These are phyloP conservation scores for Gynochthodes officinalis DNA, from an alignment of 257 asterid species.

Conservation along the genomic window DNA sequence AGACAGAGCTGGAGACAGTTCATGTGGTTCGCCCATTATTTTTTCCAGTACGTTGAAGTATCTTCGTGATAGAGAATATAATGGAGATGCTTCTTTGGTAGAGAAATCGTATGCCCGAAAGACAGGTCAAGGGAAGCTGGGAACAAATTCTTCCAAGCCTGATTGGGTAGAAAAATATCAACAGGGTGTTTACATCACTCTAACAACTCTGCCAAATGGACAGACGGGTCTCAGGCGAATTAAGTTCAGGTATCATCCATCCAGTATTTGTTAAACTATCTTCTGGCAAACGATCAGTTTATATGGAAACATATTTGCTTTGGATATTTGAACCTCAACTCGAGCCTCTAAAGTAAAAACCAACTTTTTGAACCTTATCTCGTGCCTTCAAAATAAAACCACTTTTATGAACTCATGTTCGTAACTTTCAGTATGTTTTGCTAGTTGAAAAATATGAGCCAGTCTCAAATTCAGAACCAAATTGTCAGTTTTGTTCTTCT, in stretches of 20 bases:
- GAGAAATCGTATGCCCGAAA: slow-evolving; percentile 23
- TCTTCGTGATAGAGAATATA: slow-evolving; percentile 19
- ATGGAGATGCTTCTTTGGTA: slow-evolving; percentile 15
- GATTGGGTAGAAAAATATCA: slow-evolving; percentile 49
- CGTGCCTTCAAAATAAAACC: neutral
- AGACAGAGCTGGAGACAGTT: slow-evolving; percentile 23
- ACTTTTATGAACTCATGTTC: neutral
- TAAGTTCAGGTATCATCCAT: slow-evolving; percentile 41
- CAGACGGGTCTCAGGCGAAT: slow-evolving; percentile 40
- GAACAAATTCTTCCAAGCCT: slow-evolving; percentile 16
- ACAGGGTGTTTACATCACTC: slow-evolving; percentile 43
- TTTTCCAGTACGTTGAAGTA: slow-evolving; percentile 32
- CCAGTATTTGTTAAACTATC: neutral
- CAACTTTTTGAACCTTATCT: neutral
- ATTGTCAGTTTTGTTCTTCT: neutral
- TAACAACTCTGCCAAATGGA: slow-evolving; percentile 28
- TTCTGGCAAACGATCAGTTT: slow-evolving; percentile 1
- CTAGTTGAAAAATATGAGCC: neutral
- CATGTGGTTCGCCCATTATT: slow-evolving; percentile 35
- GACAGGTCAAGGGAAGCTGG: slow-evolving; percentile 21
- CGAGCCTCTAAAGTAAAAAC: too few species aligned
- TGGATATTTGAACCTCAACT: too few species aligned
- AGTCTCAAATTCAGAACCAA: neutral
- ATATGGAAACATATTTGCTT: neutral
- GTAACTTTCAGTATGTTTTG: neutral